phyloP scores from a whole-genome alignment of 768 basidiomycete species.

The Chalciporus pseudorubinellus region DNA sequence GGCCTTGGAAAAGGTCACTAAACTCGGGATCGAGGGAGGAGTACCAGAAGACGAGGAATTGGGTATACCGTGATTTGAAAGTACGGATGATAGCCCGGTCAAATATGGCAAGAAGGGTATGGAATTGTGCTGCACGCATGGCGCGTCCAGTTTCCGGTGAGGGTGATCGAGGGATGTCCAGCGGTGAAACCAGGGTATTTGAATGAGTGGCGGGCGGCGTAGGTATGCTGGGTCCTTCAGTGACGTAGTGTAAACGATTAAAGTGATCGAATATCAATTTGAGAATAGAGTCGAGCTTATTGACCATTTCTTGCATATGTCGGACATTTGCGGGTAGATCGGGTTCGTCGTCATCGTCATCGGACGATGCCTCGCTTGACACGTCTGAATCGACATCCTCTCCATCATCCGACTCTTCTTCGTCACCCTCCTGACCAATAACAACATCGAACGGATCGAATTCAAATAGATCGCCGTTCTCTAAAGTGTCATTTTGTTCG shows the following conservation, averaged over 20 bases:
- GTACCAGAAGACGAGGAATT: conserved; percentile 96
- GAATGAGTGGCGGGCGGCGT: conserved; percentile 7
- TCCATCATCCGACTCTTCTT: conserved; percentile 54
- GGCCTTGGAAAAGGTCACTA: conserved; percentile 89
- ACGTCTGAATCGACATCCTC: conserved; percentile 48
- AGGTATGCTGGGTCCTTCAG: conserved; percentile 18
- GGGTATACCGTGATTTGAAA: conserved; percentile 95
- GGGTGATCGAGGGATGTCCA: conserved; percentile 24
- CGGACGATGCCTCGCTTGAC: conserved; percentile 77
- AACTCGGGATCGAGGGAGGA: conserved; percentile 87
- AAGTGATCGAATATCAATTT: conserved; percentile 86
- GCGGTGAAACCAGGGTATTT: conserved; percentile 13
- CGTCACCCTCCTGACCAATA: conserved; percentile 70
- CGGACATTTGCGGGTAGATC: conserved; percentile 51
- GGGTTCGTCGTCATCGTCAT: conserved; percentile 42
- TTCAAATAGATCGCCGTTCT: conserved; percentile 62
- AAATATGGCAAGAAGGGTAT: conserved; percentile 88
- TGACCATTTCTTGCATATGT: conserved; percentile 82
- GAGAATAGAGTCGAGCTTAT: conserved; percentile 88
- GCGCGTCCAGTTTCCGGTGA: conserved; percentile 36
- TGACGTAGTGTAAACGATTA: conserved; percentile 42
- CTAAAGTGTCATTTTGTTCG: conserved; percentile 59
- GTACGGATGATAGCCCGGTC: conserved; percentile 92
- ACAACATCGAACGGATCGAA: conserved; percentile 85
- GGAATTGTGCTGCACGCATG: conserved; percentile 64